Percentiles rank a stretch among this genome's conserved stretches.
phyloP scores from a whole-genome alignment of 1,284 basidiomycete species.

The Singerocomus inundabilis region DNA sequence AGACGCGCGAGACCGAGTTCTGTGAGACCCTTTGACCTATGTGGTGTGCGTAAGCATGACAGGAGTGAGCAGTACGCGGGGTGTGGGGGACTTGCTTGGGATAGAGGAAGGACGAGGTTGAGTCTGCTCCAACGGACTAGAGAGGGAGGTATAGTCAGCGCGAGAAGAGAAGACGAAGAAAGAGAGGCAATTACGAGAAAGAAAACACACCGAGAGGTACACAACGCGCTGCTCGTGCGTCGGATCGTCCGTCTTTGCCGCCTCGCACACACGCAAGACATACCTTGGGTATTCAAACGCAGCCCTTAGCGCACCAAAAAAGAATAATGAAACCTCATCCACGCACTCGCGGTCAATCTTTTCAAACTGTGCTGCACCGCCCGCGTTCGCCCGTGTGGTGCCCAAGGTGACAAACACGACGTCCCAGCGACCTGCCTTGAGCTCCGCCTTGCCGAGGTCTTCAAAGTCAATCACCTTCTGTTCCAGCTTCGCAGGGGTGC shows the following conservation, averaged over 20 bases:
- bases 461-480: conserved; percentile 69
- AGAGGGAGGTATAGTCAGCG: background rate
- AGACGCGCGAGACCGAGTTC: conserved; percentile 64
- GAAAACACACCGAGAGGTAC: conserved; percentile 62
- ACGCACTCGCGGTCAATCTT: conserved; percentile 73
- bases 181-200: background rate
- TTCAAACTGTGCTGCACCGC: conserved; percentile 62
- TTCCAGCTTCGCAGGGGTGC: conserved; percentile 45
- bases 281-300: no score
- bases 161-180: no score
- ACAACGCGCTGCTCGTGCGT: conserved; percentile 54
- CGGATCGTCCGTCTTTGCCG: conserved; percentile 51
- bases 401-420: conserved; percentile 65
- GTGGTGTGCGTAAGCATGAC: background rate
- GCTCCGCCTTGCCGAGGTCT: conserved; percentile 48
- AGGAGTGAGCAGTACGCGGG: no score
- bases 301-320: no score
- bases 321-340: accelerated
- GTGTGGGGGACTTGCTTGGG: conserved; percentile 35
- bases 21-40: conserved; percentile 71
- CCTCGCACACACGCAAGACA: conserved; percentile 66
- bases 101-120: conserved; percentile 53
- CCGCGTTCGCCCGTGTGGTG: conserved; percentile 59
- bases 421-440: conserved; percentile 61
- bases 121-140: conserved; percentile 48